Evolutionary conservation across 129 eudicot genomes (phyloP), one percentile per base, ranked within the genome.

Genomic region (Tagetes erecta): DNA sequence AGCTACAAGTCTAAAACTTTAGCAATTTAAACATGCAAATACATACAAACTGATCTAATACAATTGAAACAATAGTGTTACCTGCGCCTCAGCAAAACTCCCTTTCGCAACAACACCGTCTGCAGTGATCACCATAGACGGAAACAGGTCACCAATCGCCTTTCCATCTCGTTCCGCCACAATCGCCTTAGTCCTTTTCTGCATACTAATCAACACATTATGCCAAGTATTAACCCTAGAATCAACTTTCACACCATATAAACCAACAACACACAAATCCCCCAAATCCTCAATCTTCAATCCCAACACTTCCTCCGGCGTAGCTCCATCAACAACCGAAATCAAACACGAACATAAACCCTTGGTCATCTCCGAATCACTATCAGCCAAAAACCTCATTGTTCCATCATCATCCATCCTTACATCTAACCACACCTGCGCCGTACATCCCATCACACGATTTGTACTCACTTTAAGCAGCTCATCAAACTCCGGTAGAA

Each of bases 41-140:
- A 34, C 60, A 46, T 30, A 42, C 9, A n/a, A 64, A 40, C 10
- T 60, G 36, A 60, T 73, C 36, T 73, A 4, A 58, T 45, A 58
- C 58, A 31, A 71, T 8, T 12, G 34, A 58, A 49, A 20, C 27
- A 20, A 20, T 20, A 20, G 27, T 20, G 27, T 20, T 20, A 95
- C 99, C 99, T 95, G 99, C 56, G 99, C 87, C 83, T 88, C 86
- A 39, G 99, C 99, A 76, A 83, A 95, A 81, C 92, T 91, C 14
- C 99, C 99, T 73, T 88, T 87, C 2, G 99, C 97, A 35, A 70
- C 68, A 13, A 95, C 73, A 0, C 94, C 97, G 9, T 91, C 94
- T 0, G 80, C 79, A n/a, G 80, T 76, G 7, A 95, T 83, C 12
- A 88, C 81, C 81, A 95, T 71, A n/a, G 99, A 91, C 9, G 99